These are phyloP conservation scores for Alternaria sp. DNA, from an alignment of 2,329 filamentous ascomycete genomes.

Conservation along the genomic window DNA sequence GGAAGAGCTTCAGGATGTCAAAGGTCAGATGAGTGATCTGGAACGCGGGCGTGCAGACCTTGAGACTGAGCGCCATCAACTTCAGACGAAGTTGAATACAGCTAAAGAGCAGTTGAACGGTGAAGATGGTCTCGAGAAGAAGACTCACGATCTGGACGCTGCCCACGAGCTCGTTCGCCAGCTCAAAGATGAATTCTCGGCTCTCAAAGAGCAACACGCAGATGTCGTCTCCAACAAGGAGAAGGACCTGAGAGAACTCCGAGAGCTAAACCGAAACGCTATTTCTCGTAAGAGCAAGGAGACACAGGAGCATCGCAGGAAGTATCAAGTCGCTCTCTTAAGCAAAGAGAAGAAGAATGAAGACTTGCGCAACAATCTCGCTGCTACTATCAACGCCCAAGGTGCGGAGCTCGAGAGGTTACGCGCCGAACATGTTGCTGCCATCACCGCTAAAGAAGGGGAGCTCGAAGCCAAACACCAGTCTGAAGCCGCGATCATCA, in stretches of 20 bases:
- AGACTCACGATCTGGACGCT: not conserved
- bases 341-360: no score
- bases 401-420: not conserved
- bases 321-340: no score
- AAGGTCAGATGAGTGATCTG: not conserved
- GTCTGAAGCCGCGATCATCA: no score
- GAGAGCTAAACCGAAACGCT: no score
- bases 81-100: not conserved
- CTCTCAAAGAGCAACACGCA: not conserved
- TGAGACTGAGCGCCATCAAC: not conserved
- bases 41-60: not conserved
- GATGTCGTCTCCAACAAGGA: no score
- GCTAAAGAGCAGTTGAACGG: not conserved
- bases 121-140: not conserved
- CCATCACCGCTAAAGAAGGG: no score
- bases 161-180: not conserved
- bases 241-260: no score
- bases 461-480: no score
- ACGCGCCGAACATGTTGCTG: not conserved
- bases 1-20: not conserved
- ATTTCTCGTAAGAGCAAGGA: no score
- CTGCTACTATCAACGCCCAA: not conserved
- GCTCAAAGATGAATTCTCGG: not conserved
- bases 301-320: no score
- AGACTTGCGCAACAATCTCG: not conserved